A percentile compares a stretch with the other conserved stretches of the same genome.
These are phyloP conservation scores for Tolypocladium sp. DNA, from an alignment of 2,329 filamentous ascomycete genomes.

Conservation along the genomic window DNA sequence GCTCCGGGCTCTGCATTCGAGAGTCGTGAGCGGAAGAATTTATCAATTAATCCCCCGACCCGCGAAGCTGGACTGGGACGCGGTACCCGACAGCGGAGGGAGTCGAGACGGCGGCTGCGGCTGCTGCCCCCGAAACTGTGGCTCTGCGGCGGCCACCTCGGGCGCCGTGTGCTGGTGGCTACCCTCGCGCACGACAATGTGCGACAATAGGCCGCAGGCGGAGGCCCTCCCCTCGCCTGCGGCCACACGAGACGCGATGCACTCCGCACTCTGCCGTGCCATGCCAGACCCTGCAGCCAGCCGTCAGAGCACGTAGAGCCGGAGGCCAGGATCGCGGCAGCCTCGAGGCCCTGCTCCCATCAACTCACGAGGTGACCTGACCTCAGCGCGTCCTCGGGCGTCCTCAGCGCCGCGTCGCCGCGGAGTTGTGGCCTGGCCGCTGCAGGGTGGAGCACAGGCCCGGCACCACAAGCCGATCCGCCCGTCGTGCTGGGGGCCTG, in stretches of 20 bases:
- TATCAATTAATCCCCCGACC: neutral
- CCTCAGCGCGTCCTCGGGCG: neutral
- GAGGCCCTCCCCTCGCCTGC: too few relatives aligned
- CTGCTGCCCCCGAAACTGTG: neutral
- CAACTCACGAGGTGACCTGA: neutral
- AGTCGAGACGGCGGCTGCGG: neutral
- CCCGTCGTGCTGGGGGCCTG: slow-evolving; percentile 3
- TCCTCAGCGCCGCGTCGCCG: neutral
- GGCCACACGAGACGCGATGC: neutral
- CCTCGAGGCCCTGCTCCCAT: neutral
- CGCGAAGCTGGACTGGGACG: neutral
- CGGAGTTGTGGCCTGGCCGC: neutral
- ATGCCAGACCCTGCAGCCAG: neutral
- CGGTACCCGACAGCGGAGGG: neutral
- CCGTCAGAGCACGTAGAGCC: neutral
- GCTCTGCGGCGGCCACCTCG: neutral
- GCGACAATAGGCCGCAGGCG: neutral
- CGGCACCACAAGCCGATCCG: slow-evolving; percentile 11
- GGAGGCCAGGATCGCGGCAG: neutral
- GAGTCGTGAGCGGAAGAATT: neutral
- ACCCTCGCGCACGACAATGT: neutral
- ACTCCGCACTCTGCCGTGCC: neutral
- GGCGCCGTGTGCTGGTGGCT: neutral
- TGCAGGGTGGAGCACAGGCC: slow-evolving; percentile 6
- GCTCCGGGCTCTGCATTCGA: neutral